Base-by-base conservation (phyloP, 1,284 basidiomycete species). In the Leccinum glutinopallens region DNA sequence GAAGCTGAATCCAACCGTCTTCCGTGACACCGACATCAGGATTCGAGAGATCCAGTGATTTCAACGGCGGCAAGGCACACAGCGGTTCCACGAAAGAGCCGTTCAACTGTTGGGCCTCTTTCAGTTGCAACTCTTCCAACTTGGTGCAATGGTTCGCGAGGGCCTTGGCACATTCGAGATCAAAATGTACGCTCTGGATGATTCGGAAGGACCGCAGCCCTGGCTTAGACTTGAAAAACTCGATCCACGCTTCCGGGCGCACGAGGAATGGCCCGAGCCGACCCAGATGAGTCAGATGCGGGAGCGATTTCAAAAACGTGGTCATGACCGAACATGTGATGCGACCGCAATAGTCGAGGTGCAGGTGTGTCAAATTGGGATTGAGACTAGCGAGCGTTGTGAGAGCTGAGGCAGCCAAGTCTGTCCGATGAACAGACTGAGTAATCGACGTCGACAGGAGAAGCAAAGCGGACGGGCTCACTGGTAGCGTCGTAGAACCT, bases 221-320 rank as follows among this genome's bases (percentile, higher is more conserved):
- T 2, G 84, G 81, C 57, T 90, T 84, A 1, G 83, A 74, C 55
- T 84, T 77, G 76, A 98, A 88, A 78, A 97, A 95, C 0, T 79
- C 73, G 56, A 86, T 80, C 96, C 97, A 98, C 0, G 86, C 87
- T 6, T 86, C 80, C 7, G 86, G 80, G 56, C 89, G 87, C 32
- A 97, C 90, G 29, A 97, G 87, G 78, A 95, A 98, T 0, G 95
- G 93, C 0, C 93, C 97, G 32, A 93, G 88, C 6, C 99, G 89
- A 71, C 93, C 91, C 8, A 99, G 72, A 25, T 84, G 84, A 19
- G 79, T 83, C 43, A 99, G 85, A 8, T 85, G 75, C 1, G 85
- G 86, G 29, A 98, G 83, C 2, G 84, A 83, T 6, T 77, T 81
- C 12, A 83, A 82, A 86, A 93, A 95, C 1, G 83, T 77, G 12